Conservation (phyloP, 148 eudicot genomes). For the Arbutus unedo region DNA sequence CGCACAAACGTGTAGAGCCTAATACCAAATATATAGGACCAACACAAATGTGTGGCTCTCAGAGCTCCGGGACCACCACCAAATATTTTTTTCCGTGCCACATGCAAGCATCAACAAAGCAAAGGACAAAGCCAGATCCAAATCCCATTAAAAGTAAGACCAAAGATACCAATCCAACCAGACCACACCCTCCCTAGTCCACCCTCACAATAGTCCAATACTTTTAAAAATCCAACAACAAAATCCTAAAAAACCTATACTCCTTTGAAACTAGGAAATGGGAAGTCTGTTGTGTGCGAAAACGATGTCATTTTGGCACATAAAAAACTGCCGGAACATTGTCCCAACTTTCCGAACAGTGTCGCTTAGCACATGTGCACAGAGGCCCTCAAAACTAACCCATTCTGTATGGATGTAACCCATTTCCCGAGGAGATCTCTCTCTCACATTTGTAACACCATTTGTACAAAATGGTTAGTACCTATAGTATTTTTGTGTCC, state of each 20-base stretch:
- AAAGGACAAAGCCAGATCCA: constrained; percentile 8
- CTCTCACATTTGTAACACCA: too few relatives aligned
- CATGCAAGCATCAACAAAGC: constrained; percentile 3
- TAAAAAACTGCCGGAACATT: too few relatives aligned
- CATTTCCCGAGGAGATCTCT: too few relatives aligned
- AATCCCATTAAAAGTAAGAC: background rate
- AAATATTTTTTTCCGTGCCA: background rate
- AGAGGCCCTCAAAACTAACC: background rate
- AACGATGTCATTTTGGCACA: too few relatives aligned
- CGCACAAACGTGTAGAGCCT: background rate
- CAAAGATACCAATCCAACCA: background rate
- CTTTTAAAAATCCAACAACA: background rate
- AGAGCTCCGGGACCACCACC: background rate
- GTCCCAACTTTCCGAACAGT: too few relatives aligned
- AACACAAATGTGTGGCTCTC: background rate
- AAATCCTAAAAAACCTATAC: background rate
- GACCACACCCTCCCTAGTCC: background rate
- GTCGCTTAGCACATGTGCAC: too few relatives aligned
- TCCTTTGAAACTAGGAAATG: background rate
- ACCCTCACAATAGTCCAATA: background rate
- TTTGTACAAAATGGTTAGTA: too few relatives aligned
- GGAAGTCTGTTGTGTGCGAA: too few relatives aligned
- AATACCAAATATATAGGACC: background rate
- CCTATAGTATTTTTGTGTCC: too few relatives aligned
- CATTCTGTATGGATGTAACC: background rate